Evolutionary conservation across 1,139 yeast species (phyloP).

Genomic region (Geotrichum histeridarum): DNA sequence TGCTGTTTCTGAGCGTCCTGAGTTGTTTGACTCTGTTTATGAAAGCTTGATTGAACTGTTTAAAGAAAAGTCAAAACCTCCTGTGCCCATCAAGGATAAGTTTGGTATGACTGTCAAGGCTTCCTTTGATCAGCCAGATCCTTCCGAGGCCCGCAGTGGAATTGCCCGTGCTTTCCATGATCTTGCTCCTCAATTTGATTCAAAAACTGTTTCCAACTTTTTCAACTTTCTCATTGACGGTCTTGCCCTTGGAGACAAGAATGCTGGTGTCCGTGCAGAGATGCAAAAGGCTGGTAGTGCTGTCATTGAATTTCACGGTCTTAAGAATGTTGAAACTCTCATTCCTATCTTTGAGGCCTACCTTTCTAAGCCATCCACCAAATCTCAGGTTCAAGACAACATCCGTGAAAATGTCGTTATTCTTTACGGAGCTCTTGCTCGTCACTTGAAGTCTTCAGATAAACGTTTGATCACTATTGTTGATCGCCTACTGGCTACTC

Average conservation of each 20-base stretch:
- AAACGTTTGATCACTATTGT: constrained; percentile 58
- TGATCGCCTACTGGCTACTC: constrained; percentile 63
- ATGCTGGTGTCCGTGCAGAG: constrained; percentile 68
- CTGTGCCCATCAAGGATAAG: constrained; percentile 68
- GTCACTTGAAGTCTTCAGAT: constrained; percentile 65
- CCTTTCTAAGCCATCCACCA: constrained; percentile 36
- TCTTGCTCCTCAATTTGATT: constrained; percentile 48
- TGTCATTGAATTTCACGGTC: constrained; percentile 62
- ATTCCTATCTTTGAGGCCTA: constrained; percentile 71
- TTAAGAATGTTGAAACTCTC: constrained; percentile 57
- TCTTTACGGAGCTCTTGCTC: constrained; percentile 81
- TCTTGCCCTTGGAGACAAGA: constrained; percentile 68
- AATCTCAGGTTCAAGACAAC: constrained; percentile 51
- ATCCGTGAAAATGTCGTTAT: constrained; percentile 79
- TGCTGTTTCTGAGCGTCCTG: constrained; percentile 40
- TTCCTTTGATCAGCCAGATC: constrained; percentile 57
- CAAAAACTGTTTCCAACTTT: constrained; percentile 43
- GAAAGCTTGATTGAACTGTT: constrained; percentile 51
- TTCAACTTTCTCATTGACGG: constrained; percentile 58
- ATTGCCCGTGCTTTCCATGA: constrained; percentile 63
- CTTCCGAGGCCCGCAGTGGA: constrained; percentile 83
- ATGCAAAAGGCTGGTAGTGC: constrained; percentile 85
- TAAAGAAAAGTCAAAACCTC: constrained; percentile 61
- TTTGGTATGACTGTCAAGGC: constrained; percentile 72
- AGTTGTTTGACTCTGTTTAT: constrained; percentile 40